Evolutionary conservation across 805 yeast species (phyloP), one percentile per base, ranked within the genome.

Genomic region (Starmerella gropengiesseri): DNA sequence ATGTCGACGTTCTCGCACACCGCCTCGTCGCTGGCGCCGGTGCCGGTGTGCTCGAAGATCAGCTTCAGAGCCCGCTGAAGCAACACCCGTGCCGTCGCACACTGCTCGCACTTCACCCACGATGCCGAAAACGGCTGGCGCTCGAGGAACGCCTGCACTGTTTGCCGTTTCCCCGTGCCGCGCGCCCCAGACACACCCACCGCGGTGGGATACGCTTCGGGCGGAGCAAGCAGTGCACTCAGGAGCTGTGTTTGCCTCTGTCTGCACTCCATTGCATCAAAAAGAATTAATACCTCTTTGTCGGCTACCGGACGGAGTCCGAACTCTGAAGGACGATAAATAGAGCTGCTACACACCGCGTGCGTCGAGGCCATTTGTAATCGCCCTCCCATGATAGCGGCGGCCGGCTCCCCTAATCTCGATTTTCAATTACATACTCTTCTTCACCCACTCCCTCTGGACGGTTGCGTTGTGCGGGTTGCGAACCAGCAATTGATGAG

Each of bases 141-240:
- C 6, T 59, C 45, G 8, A 73, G 56, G 40, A 60, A 61, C 14
- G 52, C 40, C n/a, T 45, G 49, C 9, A 73, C 58, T 1, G 65
- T 58, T 20, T 55, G 52, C 2, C 74, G 55, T 52, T 74, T 74
- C 1, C 78, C 78, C 2, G 69, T 60, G 1, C 74, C 60, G 20
- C 66, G 61, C 45, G 68, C 63, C 0, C 78, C 78, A 51, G 70
- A 73, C 3, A 72, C 66, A 3, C 68, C 58, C 1, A 73, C 19
- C 3, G 49, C 46, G 7, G 47, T 12, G 3, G 48, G 50, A 16
- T 31, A 7, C 11, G 41, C 38, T 2, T 27, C 30, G 14, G 33
- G 34, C 3, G 49, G n/a, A n/a, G n/a, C 48, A 19, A 58, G 40
- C 8, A 48, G 37, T 11, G 47, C 37, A 30, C 45, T 39, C 31